Evolutionary conservation across 495 filamentous ascomycete species (phyloP), one percentile per base, ranked within the genome.

Genomic region (Penicillium coffeae): DNA sequence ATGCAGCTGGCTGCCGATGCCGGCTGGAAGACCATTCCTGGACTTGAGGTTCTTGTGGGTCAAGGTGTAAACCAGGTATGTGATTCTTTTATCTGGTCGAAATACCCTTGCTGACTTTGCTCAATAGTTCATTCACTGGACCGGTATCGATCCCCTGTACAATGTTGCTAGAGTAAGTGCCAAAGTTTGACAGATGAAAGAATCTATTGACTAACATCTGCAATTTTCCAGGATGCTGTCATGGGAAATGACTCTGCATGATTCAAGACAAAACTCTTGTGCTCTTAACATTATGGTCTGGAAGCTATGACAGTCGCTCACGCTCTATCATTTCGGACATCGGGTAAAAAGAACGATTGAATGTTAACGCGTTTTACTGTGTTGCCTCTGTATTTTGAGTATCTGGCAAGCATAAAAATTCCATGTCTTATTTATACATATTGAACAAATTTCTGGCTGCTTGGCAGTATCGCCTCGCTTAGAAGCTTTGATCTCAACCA

Each of bases 11-110:
- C 94, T 3, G 71, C 80, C 51, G 82, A 87, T 52, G 75, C 78
- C 4, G 89, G 88, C n/a, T 99, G 93, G 94, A 75, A 65, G 45
- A 90, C 79, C 4, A 85, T 97, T 51, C 82, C 88, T 5, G 93
- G 93, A 1, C 65, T 96, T 46, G 93, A 99, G 71, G 90, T 90
- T 35, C 72, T 99, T 54, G 84, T 89, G 54, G 89, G 86, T 18
- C 93, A 98, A 70, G 91, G 89, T 8, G 83, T 89, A 58, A 82
- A 89, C 57, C 84, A 85, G 73, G 68, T 74, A 58, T 42, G 43
- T 48, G 33, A 37, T 27, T 14, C 21, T 39, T 21, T 21, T 20
- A 32, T 46, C 21, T 27, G 14, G 15, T 10, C 18, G 22, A 34
- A 51, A 30, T 45, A 60, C 38, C 62, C 45, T n/a, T 42, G 33